Evolutionary conservation across 148 eudicot genomes (phyloP).

Genomic region (Chenopodium suecicum): DNA sequence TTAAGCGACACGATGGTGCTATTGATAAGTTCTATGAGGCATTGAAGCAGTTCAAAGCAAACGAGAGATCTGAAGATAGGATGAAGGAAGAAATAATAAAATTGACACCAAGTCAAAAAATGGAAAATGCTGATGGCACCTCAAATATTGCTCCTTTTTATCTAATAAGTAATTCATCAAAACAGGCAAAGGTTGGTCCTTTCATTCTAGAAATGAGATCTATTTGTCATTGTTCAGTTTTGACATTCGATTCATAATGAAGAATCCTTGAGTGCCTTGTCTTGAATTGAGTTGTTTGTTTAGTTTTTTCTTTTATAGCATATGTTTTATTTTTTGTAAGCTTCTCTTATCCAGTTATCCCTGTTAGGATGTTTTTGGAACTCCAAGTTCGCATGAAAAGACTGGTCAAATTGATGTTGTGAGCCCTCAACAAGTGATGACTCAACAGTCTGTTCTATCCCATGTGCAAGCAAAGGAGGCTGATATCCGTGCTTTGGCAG

Average conservation of each 20-base stretch:
- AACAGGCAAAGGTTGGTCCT: slow-evolving; percentile 53
- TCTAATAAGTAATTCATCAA: slow-evolving; percentile 44
- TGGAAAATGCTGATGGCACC: slow-evolving; percentile 39
- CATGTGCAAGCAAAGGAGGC: slow-evolving; percentile 90
- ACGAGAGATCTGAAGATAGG: slow-evolving; percentile 46
- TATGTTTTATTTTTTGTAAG: background rate
- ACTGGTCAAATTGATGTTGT: slow-evolving; percentile 38
- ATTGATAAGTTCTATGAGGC: slow-evolving; percentile 65
- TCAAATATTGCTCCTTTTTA: slow-evolving; percentile 43
- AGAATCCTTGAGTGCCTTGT: background rate
- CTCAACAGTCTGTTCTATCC: slow-evolving; percentile 54
- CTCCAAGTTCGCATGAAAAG: slow-evolving; percentile 45
- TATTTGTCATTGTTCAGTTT: background rate
- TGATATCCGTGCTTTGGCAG: slow-evolving; percentile 87
- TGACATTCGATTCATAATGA: background rate
- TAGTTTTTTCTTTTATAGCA: background rate
- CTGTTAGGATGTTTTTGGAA: slow-evolving; percentile 48
- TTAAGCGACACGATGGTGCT: slow-evolving; percentile 42
- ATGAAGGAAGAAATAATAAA: slow-evolving; percentile 48
- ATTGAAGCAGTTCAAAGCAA: slow-evolving; percentile 53
- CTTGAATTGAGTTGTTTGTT: background rate
- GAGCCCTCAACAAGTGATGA: slow-evolving; percentile 44
- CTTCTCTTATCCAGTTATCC: slow-evolving; percentile 3
- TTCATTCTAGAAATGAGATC: background rate
- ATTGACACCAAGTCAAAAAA: slow-evolving; percentile 39